phyloP scores from a whole-genome alignment of 2,329 filamentous ascomycete genomes.

The Diplodia sapinea region DNA sequence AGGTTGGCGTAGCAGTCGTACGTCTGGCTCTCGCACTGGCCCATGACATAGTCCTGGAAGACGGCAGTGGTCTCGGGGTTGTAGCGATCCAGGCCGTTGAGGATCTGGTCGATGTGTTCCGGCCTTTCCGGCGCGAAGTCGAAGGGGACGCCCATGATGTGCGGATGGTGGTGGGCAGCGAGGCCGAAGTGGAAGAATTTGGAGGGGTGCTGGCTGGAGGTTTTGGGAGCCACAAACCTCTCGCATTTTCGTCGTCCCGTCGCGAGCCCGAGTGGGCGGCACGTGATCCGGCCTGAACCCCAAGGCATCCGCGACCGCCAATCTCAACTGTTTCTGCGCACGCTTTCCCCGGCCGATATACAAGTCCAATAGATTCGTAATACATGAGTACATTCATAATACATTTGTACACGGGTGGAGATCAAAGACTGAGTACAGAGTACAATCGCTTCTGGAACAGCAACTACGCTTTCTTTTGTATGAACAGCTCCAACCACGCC shows the following conservation, averaged over 20 bases:
- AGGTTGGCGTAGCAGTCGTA: conserved; percentile 97
- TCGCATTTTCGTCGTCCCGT: conserved; percentile 25
- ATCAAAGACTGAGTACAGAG: no score
- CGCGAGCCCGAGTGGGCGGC: conserved; percentile 22
- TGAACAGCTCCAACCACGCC: conserved; percentile 1
- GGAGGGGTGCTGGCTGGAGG: conserved; percentile 22
- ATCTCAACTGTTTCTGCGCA: no score
- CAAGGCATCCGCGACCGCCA: neutral
- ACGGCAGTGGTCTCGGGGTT: conserved; percentile 94
- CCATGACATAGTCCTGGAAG: conserved; percentile 92
- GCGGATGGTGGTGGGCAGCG: conserved; percentile 8
- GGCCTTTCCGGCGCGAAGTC: conserved; percentile 93
- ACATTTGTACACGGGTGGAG: no score
- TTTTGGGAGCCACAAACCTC: conserved; percentile 17
- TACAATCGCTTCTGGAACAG: neutral
- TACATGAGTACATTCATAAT: no score
- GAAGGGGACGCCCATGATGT: conserved; percentile 62
- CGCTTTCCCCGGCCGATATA: neutral
- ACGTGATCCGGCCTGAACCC: conserved; percentile 3
- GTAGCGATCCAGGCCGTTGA: conserved; percentile 97
- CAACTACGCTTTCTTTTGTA: neutral
- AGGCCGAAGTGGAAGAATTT: conserved; percentile 18
- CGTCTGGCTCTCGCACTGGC: conserved; percentile 93
- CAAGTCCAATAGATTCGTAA: no score
- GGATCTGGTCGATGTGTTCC: conserved; percentile 88